These are phyloP conservation scores for Puccinia sorghi DNA, from an alignment of 1,284 basidiomycete species.

Conservation along the genomic window DNA sequence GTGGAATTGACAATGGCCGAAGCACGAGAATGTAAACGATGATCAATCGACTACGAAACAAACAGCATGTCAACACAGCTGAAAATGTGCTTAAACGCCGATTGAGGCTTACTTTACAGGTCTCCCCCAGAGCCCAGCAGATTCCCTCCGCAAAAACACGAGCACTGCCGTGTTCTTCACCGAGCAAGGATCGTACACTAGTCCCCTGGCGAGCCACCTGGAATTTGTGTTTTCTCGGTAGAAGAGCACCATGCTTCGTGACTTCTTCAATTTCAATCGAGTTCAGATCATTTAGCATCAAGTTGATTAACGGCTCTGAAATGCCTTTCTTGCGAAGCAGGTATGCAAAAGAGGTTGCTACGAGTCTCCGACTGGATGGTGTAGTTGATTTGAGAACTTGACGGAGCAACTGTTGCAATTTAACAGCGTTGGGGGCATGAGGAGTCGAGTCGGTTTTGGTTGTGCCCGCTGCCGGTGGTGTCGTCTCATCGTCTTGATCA, in stretches of 20 bases:
- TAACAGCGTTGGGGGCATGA: background rate
- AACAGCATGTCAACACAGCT: background rate
- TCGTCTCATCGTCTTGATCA: slow-evolving; percentile 11
- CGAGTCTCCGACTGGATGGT: slow-evolving; percentile 41
- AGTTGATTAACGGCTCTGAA: slow-evolving; percentile 23
- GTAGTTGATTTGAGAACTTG: slow-evolving; percentile 39
- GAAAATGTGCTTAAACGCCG: background rate
- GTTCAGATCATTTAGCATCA: slow-evolving; percentile 42
- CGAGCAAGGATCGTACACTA: slow-evolving; percentile 19
- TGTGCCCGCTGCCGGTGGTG: background rate
- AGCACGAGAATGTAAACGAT: slow-evolving; percentile 43
- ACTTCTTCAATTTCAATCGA: slow-evolving; percentile 30
- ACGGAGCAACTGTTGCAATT: slow-evolving; percentile 4
- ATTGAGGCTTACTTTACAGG: slow-evolving; percentile 39
- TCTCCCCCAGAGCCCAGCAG: slow-evolving; percentile 30
- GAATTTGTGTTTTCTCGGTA: slow-evolving; percentile 37
- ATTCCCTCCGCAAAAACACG: slow-evolving; percentile 49
- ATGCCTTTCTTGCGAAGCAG: slow-evolving; percentile 39
- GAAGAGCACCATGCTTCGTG: slow-evolving; percentile 23
- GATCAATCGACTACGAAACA: slow-evolving; percentile 28
- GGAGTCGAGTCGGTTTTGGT: background rate
- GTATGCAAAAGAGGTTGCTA: slow-evolving; percentile 48
- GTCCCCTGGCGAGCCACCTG: slow-evolving; percentile 32
- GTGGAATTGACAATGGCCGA: slow-evolving; percentile 27
- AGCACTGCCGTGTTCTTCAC: slow-evolving; percentile 45